Conservation (phyloP, 2,329 filamentous ascomycete genomes). For the Aspergillus caelatus region DNA sequence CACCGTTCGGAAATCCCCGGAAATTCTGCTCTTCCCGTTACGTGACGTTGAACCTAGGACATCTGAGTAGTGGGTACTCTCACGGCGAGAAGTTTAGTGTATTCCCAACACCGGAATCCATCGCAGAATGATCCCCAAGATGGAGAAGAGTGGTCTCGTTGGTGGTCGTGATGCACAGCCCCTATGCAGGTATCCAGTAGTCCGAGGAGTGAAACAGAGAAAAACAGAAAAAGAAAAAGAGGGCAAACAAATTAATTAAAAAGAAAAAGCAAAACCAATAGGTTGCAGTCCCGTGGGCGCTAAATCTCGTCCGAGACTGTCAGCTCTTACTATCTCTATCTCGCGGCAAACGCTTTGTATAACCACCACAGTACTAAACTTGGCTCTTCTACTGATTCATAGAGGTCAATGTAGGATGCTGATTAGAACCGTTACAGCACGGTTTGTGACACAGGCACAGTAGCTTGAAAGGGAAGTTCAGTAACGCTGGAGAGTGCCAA, state of each 20-base stretch:
- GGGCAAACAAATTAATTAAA: not conserved
- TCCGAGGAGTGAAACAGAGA: not conserved
- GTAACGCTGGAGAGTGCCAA: not conserved
- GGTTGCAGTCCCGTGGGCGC: not conserved
- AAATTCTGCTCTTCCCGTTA: no score
- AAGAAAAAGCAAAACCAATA: not conserved
- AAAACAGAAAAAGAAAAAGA: not conserved
- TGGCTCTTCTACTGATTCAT: not conserved
- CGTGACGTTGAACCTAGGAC: not conserved
- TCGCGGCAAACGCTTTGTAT: not conserved
- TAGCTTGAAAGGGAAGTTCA: not conserved
- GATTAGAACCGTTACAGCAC: not conserved
- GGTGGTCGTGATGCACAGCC: not conserved
- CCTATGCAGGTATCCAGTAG: not conserved
- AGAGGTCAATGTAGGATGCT: not conserved
- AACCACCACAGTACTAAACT: not conserved
- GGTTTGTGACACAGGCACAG: not conserved
- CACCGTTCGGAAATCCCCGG: not conserved
- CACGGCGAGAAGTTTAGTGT: not conserved
- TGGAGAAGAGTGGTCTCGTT: not conserved
- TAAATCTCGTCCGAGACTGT: not conserved
- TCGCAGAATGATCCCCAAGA: not conserved
- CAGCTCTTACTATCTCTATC: not conserved
- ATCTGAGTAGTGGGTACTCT: not conserved
- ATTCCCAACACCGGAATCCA: not conserved